Conservation (phyloP, 2,329 filamentous ascomycete species). For the Hypoxylon sp. region DNA sequence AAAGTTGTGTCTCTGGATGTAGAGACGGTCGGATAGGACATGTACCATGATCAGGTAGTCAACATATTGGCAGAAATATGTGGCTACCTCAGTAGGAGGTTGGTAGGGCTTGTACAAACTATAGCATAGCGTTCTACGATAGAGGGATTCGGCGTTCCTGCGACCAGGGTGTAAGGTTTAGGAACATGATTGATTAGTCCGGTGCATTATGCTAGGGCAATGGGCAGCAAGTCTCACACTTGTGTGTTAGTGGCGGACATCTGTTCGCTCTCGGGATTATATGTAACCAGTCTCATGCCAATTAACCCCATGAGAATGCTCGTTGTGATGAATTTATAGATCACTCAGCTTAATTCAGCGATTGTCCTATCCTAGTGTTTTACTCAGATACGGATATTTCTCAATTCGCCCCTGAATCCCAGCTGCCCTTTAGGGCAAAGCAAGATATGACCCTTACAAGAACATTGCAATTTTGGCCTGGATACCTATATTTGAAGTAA, state of each 20-base stretch:
- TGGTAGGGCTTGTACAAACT: constrained; percentile 14
- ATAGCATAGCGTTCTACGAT: constrained; percentile 1
- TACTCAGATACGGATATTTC: too few species aligned
- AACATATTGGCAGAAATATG: neutral
- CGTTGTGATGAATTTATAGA: neutral
- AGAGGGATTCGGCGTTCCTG: neutral
- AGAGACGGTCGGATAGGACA: constrained; percentile 38
- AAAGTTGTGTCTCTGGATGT: constrained; percentile 94
- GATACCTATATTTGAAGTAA: too few species aligned
- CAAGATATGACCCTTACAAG: too few species aligned
- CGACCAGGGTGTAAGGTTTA: neutral
- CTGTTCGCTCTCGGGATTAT: neutral
- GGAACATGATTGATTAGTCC: neutral
- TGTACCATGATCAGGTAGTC: neutral
- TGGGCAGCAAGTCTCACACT: constrained; percentile 4
- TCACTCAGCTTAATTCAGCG: neutral
- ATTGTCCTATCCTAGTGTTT: too few species aligned
- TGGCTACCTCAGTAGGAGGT: neutral
- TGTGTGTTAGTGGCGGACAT: neutral
- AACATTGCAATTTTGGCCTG: too few species aligned
- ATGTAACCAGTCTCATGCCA: neutral
- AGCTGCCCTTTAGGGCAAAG: too few species aligned
- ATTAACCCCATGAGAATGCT: neutral
- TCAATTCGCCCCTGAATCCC: too few species aligned
- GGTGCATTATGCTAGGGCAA: constrained; percentile 3